Evolutionary conservation across 768 basidiomycete species (phyloP).

Genomic region (Nidula microcarpa): DNA sequence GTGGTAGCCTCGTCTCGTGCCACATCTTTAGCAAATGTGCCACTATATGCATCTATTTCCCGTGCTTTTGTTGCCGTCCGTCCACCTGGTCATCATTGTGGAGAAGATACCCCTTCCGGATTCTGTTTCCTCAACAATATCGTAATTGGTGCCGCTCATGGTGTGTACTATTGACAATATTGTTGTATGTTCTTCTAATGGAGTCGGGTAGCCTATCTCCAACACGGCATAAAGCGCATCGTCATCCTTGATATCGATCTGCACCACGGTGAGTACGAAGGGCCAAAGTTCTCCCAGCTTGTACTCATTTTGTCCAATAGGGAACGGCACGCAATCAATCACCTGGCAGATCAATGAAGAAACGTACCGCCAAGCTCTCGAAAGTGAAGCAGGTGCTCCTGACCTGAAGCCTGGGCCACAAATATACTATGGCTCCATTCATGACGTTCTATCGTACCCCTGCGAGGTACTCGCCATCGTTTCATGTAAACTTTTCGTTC

Average conservation of each 20-base stretch:
- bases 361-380: constrained; percentile 65
- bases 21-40: constrained; percentile 4
- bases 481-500: neutral
- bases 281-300: neutral
- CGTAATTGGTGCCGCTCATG: constrained; percentile 85
- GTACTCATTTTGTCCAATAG: constrained; percentile 29
- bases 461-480: constrained; percentile 63
- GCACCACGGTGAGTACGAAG: constrained; percentile 63
- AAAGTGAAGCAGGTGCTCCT: constrained; percentile 39
- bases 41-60: constrained; percentile 11
- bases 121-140: constrained; percentile 98
- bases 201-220: constrained; percentile 63
- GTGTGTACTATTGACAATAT: constrained; percentile 33
- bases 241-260: constrained; percentile 92
- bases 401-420: constrained; percentile 42
- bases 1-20: constrained; percentile 33
- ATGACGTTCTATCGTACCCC: constrained; percentile 89
- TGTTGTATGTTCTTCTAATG: neutral
- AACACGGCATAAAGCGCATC: constrained; percentile 72
- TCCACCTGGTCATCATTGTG: constrained; percentile 95
- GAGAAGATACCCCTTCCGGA: constrained; percentile 84
- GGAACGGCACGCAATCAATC: constrained; percentile 93
- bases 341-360: constrained; percentile 92
- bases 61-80: constrained; percentile 81
- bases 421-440: constrained; percentile 89